A percentile compares a stretch with the other conserved stretches of the same genome.
Evolutionary conservation across 805 yeast genomes (phyloP).

Genomic region (Middelhovenomyces tepae): DNA sequence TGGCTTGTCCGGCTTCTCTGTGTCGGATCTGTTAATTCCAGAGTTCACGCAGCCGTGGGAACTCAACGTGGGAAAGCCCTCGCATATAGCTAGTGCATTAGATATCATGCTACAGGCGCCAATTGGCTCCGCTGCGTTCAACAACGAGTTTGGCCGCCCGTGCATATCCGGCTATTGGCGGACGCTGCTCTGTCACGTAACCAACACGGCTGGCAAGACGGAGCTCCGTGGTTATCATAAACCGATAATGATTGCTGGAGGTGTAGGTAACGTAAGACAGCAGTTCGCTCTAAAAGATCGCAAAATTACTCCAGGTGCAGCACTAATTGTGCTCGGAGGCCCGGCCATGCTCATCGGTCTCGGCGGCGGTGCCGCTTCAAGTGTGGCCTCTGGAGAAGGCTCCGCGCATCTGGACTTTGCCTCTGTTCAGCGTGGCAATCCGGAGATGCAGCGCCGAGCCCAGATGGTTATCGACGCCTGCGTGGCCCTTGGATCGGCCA

Average conservation of each 20-base stretch:
- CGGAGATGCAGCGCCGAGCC: conserved; percentile 98
- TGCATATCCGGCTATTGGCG: conserved; percentile 95
- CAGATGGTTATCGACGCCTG: conserved; percentile 97
- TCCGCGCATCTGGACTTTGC: conserved; percentile 96
- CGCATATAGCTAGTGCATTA: conserved; percentile 83
- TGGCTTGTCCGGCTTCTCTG: conserved; percentile 89
- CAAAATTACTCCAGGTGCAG: conserved; percentile 84
- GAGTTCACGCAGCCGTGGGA: conserved; percentile 92
- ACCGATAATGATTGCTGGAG: conserved; percentile 99
- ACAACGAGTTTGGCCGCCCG: conserved; percentile 98
- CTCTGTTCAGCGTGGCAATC: conserved; percentile 98
- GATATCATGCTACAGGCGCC: conserved; percentile 98
- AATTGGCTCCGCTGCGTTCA: conserved; percentile 94
- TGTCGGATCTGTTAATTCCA: conserved; percentile 85
- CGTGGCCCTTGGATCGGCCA: conserved; percentile 62
- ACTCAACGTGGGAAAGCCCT: conserved; percentile 77
- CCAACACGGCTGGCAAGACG: conserved; percentile 47
- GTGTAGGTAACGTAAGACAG: conserved; percentile 95
- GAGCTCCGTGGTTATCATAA: conserved; percentile 95
- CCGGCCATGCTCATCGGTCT: conserved; percentile 96
- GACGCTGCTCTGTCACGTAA: conserved; percentile 77
- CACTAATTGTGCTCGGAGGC: conserved; percentile 91
- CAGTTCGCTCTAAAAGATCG: conserved; percentile 80
- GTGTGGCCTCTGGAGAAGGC: conserved; percentile 92
- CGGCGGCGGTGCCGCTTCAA: conserved; percentile 99